A percentile compares a stretch with the other conserved stretches of the same genome.
Conservation (phyloP, 768 basidiomycete species). For the Pholiota molesta region DNA sequence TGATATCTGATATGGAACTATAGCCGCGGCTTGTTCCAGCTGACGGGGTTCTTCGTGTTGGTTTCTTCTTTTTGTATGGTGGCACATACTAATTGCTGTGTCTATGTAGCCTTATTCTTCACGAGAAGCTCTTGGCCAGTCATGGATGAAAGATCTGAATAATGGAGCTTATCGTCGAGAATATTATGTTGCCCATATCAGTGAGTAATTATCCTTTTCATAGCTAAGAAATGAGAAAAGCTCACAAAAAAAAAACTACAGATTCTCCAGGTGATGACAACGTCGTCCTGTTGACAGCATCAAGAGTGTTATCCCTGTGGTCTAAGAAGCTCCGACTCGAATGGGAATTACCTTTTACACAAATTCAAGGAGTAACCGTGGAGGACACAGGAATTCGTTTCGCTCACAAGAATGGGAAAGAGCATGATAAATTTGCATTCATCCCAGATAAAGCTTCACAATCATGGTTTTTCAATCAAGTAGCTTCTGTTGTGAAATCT, state of each 20-base stretch:
- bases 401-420: slow-evolving; percentile 76
- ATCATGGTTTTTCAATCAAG: slow-evolving; percentile 80
- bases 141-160: slow-evolving; percentile 95
- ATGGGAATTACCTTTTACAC: slow-evolving; percentile 90
- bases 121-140: slow-evolving; percentile 92
- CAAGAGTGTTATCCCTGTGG: slow-evolving; percentile 81
- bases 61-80: slow-evolving; percentile 27
- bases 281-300: slow-evolving; percentile 77
- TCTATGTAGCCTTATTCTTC: slow-evolving; percentile 78
- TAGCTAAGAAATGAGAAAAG: background rate
- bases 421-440: slow-evolving; percentile 75
- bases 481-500: slow-evolving; percentile 74
- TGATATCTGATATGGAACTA: slow-evolving; percentile 10
- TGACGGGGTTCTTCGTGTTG: slow-evolving; percentile 86
- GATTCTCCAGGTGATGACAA: slow-evolving; percentile 82
- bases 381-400: slow-evolving; percentile 92
- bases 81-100: background rate
- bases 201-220: slow-evolving; percentile 42
- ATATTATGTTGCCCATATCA: slow-evolving; percentile 89
- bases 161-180: slow-evolving; percentile 86
- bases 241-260: slow-evolving; percentile 25
- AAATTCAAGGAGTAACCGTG: slow-evolving; percentile 84
- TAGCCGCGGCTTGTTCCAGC: slow-evolving; percentile 85
- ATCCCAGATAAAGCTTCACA: slow-evolving; percentile 77
- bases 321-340: slow-evolving; percentile 82